A percentile compares a stretch with the other conserved stretches of the same genome.
Evolutionary conservation across 768 basidiomycete species (phyloP).

Genomic region (Leccinum barrowsii): DNA sequence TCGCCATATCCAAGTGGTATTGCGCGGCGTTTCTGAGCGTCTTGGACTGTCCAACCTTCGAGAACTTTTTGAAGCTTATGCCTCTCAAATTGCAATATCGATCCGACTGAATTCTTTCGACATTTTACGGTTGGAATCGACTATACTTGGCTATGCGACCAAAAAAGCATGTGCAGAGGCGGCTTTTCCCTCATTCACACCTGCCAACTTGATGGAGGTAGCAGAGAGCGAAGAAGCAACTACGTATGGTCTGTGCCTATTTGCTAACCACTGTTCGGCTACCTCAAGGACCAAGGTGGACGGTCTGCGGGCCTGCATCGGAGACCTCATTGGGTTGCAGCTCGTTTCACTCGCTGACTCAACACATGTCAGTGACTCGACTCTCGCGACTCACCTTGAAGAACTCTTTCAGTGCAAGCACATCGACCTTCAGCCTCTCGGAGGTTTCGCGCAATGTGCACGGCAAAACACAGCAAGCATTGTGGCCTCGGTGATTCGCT

Average conservation of each 20-base stretch:
- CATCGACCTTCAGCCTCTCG: conserved; percentile 27
- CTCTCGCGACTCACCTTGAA: conserved; percentile 31
- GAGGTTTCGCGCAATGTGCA: conserved; percentile 36
- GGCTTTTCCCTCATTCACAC: conserved; percentile 64
- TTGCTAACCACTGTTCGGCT: conserved; percentile 60
- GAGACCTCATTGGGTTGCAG: conserved; percentile 64
- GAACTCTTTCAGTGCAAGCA: conserved; percentile 34
- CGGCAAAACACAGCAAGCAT: conserved; percentile 52
- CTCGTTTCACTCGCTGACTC: conserved; percentile 47
- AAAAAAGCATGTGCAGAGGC: conserved; percentile 63
- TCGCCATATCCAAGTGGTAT: conserved; percentile 42
- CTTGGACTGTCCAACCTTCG: conserved; percentile 62
- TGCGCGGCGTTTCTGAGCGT: conserved; percentile 58
- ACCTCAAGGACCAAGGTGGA: conserved; percentile 46
- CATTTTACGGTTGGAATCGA: conserved; percentile 60
- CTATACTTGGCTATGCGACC: conserved; percentile 72
- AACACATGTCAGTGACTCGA: conserved; percentile 14
- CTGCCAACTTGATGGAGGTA: conserved; percentile 55
- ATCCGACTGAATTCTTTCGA: conserved; percentile 50
- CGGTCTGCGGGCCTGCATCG: conserved; percentile 61
- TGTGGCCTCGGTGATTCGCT: conserved; percentile 54
- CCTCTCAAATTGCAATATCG: conserved; percentile 69
- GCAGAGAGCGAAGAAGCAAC: conserved; percentile 27
- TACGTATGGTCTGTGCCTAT: conserved; percentile 42
- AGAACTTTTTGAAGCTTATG: conserved; percentile 73